These are phyloP conservation scores for Tolypocladium tropicale DNA, from an alignment of 2,329 filamentous ascomycete genomes.

Conservation along the genomic window DNA sequence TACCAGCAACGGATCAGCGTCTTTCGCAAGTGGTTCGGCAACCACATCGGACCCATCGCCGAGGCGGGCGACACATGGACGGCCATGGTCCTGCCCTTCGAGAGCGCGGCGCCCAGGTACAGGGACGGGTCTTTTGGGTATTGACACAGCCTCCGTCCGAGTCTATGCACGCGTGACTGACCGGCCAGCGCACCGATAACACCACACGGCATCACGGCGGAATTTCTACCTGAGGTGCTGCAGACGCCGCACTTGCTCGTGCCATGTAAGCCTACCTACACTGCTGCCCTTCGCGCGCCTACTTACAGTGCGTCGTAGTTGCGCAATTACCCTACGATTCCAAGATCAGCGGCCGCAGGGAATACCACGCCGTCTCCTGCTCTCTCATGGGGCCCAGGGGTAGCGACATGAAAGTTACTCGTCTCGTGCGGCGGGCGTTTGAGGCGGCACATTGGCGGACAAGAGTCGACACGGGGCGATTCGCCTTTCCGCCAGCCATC, in stretches of 20 bases:
- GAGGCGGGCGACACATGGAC: constrained; percentile 9
- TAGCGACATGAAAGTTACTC: constrained; percentile 14
- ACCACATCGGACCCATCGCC: constrained; percentile 12
- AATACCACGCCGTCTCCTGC: constrained; percentile 19
- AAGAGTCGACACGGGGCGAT: constrained; percentile 16
- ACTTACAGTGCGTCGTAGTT: constrained; percentile 10
- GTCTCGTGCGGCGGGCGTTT: constrained; percentile 17
- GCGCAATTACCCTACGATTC: constrained; percentile 20
- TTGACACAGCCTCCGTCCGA: neutral
- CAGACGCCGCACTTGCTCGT: constrained; percentile 19
- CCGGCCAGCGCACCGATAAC: constrained; percentile 14
- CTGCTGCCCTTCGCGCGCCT: neutral
- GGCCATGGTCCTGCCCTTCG: constrained; percentile 19
- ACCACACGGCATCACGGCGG: constrained; percentile 12
- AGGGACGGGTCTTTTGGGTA: constrained; percentile 17
- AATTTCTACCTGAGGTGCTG: constrained; percentile 18
- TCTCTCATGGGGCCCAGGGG: constrained; percentile 18
- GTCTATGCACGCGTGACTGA: constrained; percentile 1
- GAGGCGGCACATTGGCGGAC: constrained; percentile 16
- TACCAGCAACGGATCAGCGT: constrained; percentile 13
- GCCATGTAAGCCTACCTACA: constrained; percentile 20
- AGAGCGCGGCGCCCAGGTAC: constrained; percentile 9
- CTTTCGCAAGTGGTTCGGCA: constrained; percentile 21
- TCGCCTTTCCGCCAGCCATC: constrained; percentile 15
- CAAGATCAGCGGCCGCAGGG: constrained; percentile 13